Evolutionary conservation across 139 green algal genomes (phyloP).

Genomic region (Desmodesmus armatus): DNA sequence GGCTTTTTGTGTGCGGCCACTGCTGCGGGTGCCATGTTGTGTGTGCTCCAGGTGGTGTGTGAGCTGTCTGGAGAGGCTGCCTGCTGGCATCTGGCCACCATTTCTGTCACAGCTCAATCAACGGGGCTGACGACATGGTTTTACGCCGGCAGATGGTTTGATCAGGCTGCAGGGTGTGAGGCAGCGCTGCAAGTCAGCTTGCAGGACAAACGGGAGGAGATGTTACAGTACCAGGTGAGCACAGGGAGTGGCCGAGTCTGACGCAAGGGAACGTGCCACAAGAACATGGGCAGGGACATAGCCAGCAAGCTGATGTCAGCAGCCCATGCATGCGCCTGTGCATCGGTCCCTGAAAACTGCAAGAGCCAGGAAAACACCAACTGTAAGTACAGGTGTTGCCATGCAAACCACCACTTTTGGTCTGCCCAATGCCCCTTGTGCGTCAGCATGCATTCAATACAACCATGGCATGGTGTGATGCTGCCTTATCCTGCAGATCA

Average conservation of each 20-base stretch:
- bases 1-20: no score
- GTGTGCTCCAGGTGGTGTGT: neutral
- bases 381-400: no score
- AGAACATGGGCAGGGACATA: no score
- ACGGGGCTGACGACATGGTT: conserved; percentile 17
- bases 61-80: neutral
- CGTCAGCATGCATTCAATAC: no score
- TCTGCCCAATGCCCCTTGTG: no score
- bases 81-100: conserved; percentile 9
- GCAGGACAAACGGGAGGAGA: neutral
- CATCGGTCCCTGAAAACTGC: neutral
- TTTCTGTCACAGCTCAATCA: neutral
- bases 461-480: neutral
- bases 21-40: no score
- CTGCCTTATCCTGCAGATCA: conserved; percentile 2
- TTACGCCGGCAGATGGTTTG: conserved; percentile 14
- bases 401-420: no score
- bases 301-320: no score
- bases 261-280: no score
- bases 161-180: neutral
- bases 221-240: conserved; percentile 28
- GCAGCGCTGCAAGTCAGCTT: neutral
- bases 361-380: neutral
- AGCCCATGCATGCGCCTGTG: no score
- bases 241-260: no score